Base-by-base conservation (phyloP, 306 rosid species). In the Prunus armeniaca region DNA sequence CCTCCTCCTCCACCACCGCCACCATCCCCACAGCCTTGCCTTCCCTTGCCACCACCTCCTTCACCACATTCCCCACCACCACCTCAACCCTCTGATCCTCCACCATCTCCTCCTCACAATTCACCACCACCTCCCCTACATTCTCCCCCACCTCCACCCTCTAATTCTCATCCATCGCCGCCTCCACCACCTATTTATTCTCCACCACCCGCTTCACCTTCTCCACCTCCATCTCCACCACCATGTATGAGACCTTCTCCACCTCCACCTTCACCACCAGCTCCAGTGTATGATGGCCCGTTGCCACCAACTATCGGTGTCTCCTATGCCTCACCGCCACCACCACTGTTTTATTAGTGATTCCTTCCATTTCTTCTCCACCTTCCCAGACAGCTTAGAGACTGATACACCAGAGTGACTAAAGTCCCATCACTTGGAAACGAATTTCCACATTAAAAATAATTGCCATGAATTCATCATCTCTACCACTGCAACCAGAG, bases 161-260 rank as follows among this genome's bases (percentile, higher is more conserved):
- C 43, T 38, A 38, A 77, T 43, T 76, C 82, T 22, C 65, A 73
- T 24, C 81, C 67, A 2, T 68, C 81, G 0, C 77, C 77, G 6
- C 67, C 65, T n/a, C 78, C 72, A 12, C 72, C 77, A 10, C 65
- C 30, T 1, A 38, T 38, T 38, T 38, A 38, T 1, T 69, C 73
- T 0, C 75, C 71, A 4, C 84, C 74, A 3, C 64, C 64, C 1
- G 3, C 64, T 55, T n/a, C 60, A 55, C 12, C 60, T 20, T 51
- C 54, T 20, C 65, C 69, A 64, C 57, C 78, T 78, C 61, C 69
- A 46, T 47, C 81, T 47, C 81, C 65, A 18, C 67, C 82, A 17
- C 69, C 73, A 41, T 75, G 73, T 25, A 73, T 27, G 18, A 1
- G 25, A 65, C 11, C 18, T 66, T 73, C 73, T 66, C 74, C 46